phyloP scores from a whole-genome alignment of 129 eudicot genomes.

The Chrysanthemum seticuspe region DNA sequence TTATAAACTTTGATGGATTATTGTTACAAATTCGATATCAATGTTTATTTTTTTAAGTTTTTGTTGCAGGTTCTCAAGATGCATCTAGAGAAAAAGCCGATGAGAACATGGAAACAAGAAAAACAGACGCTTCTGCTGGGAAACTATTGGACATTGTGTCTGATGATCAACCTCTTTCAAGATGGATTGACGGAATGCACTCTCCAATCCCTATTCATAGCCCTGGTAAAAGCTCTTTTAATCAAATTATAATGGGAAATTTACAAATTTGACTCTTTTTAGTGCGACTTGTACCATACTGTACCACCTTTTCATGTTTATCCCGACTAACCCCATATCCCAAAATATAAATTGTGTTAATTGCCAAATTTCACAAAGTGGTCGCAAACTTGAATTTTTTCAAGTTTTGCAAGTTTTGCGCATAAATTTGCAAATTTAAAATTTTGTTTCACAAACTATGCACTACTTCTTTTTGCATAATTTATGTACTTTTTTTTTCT shows the following conservation, averaged over 20 bases:
- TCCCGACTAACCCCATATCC: too few relatives aligned
- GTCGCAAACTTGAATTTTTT: too few relatives aligned
- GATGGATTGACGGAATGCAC: conserved; percentile 53
- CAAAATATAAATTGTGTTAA: too few relatives aligned
- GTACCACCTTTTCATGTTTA: too few relatives aligned
- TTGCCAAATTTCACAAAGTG: too few relatives aligned
- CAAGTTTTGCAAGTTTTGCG: too few relatives aligned
- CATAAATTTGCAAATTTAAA: too few relatives aligned
- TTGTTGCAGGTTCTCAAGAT: conserved; percentile 37
- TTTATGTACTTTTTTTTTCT: neutral
- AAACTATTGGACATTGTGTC: conserved; percentile 30
- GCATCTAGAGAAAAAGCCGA: conserved; percentile 29
- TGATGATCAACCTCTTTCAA: conserved; percentile 67
- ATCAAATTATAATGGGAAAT: too few relatives aligned
- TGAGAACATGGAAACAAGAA: conserved; percentile 16
- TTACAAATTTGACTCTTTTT: too few relatives aligned
- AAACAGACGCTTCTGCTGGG: conserved; percentile 25
- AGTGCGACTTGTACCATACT: too few relatives aligned
- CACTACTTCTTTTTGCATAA: neutral
- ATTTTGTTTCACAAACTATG: too few relatives aligned
- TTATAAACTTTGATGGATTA: neutral
- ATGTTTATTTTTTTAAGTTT: neutral
- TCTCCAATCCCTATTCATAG: conserved; percentile 37
- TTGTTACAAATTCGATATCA: neutral
- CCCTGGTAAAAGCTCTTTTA: conserved; percentile 37